Percentiles rank a stretch among this genome's conserved stretches.
phyloP scores from a whole-genome alignment of 2,329 filamentous ascomycete genomes.

The Sporothrix euskadiensis region DNA sequence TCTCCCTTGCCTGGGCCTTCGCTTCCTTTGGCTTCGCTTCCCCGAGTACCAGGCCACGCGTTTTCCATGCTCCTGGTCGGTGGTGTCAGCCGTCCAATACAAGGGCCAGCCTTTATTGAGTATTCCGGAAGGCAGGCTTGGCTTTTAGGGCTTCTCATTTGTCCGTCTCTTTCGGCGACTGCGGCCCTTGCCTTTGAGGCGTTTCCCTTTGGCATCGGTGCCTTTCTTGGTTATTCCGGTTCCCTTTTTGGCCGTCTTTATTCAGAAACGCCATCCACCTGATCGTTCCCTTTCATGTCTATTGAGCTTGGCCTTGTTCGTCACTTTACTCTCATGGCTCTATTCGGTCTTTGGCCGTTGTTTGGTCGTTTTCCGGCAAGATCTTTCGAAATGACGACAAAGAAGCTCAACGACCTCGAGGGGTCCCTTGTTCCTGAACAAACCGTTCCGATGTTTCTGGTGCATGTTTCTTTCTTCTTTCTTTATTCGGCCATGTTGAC shows the following conservation, averaged over 20 bases:
- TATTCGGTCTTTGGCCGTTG: not conserved
- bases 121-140: not conserved
- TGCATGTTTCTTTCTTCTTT: constrained; percentile 1
- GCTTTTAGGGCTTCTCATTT: not conserved
- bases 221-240: not conserved
- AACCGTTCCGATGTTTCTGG: not conserved
- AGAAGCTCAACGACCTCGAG: not conserved
- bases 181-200: constrained; percentile 4
- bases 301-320: not conserved
- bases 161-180: not conserved
- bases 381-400: constrained; percentile 14
- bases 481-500: not conserved
- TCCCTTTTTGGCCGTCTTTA: not conserved
- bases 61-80: not conserved
- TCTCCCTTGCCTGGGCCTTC: not conserved
- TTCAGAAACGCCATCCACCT: constrained; percentile 1
- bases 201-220: not conserved
- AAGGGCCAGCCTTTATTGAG: constrained; percentile 7
- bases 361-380: not conserved
- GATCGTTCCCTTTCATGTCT: not conserved
- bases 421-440: not conserved
- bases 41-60: not conserved
- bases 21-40: not conserved
- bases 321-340: not conserved
- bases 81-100: not conserved